Evolutionary conservation across 2,329 filamentous ascomycete species (phyloP).

Genomic region (Sclerotinia trifoliorum): DNA sequence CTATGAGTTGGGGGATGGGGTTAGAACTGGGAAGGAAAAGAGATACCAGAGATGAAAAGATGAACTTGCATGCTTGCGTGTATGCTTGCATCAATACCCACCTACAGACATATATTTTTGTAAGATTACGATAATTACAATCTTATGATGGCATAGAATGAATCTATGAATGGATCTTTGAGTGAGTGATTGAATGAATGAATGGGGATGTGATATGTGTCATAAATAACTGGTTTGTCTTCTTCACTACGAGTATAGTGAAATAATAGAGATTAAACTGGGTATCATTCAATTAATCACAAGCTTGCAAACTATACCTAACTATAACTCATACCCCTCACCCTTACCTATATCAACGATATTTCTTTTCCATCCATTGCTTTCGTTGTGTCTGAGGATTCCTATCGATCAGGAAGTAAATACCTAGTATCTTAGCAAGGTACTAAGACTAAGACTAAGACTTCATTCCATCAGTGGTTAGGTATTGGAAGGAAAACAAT

Average conservation of each 20-base stretch:
- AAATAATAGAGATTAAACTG: not conserved
- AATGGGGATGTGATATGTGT: not conserved
- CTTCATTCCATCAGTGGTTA: not conserved
- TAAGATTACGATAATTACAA: constrained; percentile 8
- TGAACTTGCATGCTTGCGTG: constrained; percentile 4
- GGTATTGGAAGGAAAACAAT: not conserved
- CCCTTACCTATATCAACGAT: not conserved
- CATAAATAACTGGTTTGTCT: too few species aligned
- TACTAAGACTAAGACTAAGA: not conserved
- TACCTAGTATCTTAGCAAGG: not conserved
- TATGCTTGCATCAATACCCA: not conserved
- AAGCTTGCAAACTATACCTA: not conserved
- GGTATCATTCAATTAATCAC: constrained; percentile 9
- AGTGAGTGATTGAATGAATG: not conserved
- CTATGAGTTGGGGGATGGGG: too few species aligned
- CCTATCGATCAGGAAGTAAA: not conserved
- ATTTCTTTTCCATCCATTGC: not conserved
- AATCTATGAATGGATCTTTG: not conserved
- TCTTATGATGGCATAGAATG: constrained; percentile 9
- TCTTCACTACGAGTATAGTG: not conserved
- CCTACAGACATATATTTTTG: constrained; percentile 9
- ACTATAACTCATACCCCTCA: not conserved
- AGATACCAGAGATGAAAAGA: constrained; percentile 11
- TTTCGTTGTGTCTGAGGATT: not conserved
- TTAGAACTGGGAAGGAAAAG: not conserved